Percentiles rank a stretch among this genome's conserved stretches.
These are phyloP conservation scores for Mycena olivaceomarginata DNA, from an alignment of 768 basidiomycete genomes.

Conservation along the genomic window DNA sequence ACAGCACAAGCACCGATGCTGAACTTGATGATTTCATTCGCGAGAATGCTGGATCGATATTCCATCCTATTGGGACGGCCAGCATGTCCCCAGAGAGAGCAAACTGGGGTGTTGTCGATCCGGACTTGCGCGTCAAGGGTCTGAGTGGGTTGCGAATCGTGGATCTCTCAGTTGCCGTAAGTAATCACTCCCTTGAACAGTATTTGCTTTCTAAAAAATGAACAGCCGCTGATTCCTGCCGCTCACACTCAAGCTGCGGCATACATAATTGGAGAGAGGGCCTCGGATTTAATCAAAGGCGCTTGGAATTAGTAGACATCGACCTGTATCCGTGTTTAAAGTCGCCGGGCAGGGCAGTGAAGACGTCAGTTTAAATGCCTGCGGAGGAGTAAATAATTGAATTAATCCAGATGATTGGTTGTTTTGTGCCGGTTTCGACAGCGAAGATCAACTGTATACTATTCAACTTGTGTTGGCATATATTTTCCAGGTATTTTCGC, in stretches of 20 bases:
- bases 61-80: constrained; percentile 49
- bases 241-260: constrained; percentile 16
- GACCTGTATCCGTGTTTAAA: too few species aligned
- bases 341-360: too few species aligned
- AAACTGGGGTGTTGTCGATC: constrained; percentile 53
- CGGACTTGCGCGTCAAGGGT: constrained; percentile 49
- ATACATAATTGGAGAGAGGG: constrained; percentile 7
- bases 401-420: too few species aligned
- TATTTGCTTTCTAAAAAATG: background rate
- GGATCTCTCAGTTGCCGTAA: constrained; percentile 55
- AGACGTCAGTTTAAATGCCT: too few species aligned
- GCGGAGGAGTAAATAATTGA: too few species aligned
- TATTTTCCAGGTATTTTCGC: too few species aligned
- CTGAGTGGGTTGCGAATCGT: constrained; percentile 54
- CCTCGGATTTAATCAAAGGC: background rate
- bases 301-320: background rate
- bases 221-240: background rate
- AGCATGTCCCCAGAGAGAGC: constrained; percentile 54
- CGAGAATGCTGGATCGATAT: background rate
- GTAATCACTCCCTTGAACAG: background rate
- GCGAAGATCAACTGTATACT: too few species aligned
- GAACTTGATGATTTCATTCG: background rate
- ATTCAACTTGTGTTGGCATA: too few species aligned
- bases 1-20: background rate
- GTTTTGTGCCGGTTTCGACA: too few species aligned